Conservation (phyloP, 257 asterid genomes). For the Lantana camara region DNA sequence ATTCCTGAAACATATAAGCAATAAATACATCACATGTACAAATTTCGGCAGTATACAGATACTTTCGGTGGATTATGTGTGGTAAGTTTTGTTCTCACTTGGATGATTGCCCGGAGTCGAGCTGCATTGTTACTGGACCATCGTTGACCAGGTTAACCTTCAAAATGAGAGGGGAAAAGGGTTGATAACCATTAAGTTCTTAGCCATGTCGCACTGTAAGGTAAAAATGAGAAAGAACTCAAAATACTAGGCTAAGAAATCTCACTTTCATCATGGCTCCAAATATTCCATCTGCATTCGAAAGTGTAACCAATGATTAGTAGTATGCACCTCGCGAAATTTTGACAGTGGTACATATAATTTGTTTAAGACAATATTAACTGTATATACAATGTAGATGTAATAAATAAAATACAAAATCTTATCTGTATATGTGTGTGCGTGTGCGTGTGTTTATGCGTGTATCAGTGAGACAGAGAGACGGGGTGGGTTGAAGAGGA, state of each 20-base stretch:
- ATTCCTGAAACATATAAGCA: constrained; percentile 35
- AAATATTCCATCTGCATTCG: constrained; percentile 80
- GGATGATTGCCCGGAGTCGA: constrained; percentile 75
- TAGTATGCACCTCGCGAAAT: not conserved
- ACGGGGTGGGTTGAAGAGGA: not conserved
- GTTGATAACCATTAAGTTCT: not conserved
- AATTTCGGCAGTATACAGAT: not conserved
- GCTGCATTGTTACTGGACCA: constrained; percentile 95
- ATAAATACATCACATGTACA: not conserved
- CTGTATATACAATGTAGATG: no score
- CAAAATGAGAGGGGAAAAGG: constrained; percentile 16
- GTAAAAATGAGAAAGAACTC: not conserved
- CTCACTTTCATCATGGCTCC: constrained; percentile 95
- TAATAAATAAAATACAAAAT: no score
- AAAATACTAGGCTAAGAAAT: constrained; percentile 25
- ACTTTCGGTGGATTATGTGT: not conserved
- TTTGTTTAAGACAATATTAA: not conserved
- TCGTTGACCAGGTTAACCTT: constrained; percentile 89
- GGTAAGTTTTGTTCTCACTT: constrained; percentile 37
- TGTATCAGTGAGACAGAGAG: not conserved
- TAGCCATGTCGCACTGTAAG: not conserved
- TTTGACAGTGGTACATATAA: not conserved
- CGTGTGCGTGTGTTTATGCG: no score
- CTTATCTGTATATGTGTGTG: no score
- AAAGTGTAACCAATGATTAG: constrained; percentile 19